Percentiles rank a stretch among this genome's conserved stretches.
phyloP scores from a whole-genome alignment of 768 basidiomycete species.

The Boletales sp. region DNA sequence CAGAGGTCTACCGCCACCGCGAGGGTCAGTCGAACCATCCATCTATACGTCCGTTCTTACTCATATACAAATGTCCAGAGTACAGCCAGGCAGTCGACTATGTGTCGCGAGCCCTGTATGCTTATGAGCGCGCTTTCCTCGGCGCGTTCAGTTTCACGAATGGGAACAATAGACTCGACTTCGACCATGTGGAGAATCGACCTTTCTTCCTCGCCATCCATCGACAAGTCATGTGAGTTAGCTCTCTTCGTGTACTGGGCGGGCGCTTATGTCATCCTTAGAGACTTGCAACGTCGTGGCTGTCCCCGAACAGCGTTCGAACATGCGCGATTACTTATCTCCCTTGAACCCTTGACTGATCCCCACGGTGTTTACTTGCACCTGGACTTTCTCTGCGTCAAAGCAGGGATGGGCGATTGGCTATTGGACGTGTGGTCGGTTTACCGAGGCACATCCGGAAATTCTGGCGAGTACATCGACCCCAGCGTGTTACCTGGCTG shows the following conservation, averaged over 20 bases:
- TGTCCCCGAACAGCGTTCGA: conserved; percentile 89
- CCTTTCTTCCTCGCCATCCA: conserved; percentile 90
- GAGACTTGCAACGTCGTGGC: conserved; percentile 85
- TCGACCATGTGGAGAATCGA: conserved; percentile 86
- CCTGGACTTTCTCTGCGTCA: conserved; percentile 82
- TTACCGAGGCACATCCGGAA: conserved; percentile 8
- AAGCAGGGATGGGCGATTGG: conserved; percentile 79
- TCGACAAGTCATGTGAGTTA: conserved; percentile 69
- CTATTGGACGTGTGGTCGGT: conserved; percentile 57
- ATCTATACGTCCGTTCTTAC: not conserved
- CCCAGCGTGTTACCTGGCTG: conserved; percentile 73
- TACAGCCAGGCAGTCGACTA: conserved; percentile 81
- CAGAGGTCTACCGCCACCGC: conserved; percentile 53
- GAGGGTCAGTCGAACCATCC: conserved; percentile 56
- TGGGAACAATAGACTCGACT: conserved; percentile 83
- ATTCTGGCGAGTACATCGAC: conserved; percentile 36
- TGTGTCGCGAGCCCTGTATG: conserved; percentile 89
- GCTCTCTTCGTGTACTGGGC: not conserved
- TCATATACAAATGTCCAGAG: conserved; percentile 43
- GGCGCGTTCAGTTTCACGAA: conserved; percentile 82
- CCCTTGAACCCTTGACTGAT: conserved; percentile 82
- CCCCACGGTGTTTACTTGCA: conserved; percentile 84
- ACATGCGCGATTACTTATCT: conserved; percentile 80
- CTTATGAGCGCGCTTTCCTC: conserved; percentile 87
- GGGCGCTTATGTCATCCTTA: conserved; percentile 26